Conservation (phyloP, 345 rosid species). For the Eucalyptus microcorys region DNA sequence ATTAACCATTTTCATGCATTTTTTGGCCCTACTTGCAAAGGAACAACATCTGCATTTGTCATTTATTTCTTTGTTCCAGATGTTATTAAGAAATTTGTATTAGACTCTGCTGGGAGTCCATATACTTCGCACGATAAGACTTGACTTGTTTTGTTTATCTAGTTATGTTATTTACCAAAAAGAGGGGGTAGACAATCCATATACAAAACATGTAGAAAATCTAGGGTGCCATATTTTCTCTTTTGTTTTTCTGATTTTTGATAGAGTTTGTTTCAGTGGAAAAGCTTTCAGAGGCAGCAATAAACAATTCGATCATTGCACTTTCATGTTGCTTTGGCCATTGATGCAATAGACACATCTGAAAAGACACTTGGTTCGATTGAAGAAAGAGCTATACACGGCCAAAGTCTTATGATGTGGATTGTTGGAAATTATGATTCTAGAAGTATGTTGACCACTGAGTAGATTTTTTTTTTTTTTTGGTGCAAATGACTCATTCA, state of each 20-base stretch:
- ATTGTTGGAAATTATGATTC: too few species aligned
- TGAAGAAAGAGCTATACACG: not conserved
- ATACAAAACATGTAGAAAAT: not conserved
- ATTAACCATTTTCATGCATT: not conserved
- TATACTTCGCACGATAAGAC: too few species aligned
- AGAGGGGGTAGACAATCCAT: not conserved
- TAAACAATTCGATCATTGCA: not conserved
- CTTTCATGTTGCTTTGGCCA: not conserved
- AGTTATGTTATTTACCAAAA: too few species aligned
- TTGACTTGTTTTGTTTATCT: too few species aligned
- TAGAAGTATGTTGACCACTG: too few species aligned
- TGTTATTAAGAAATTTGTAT: not conserved
- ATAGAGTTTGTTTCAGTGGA: not conserved
- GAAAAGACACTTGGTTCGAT: not conserved
- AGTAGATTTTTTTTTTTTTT: too few species aligned
- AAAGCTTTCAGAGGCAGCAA: not conserved
- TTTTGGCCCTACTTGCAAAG: not conserved
- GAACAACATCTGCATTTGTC: too few species aligned
- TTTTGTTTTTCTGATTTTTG: not conserved
- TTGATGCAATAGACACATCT: not conserved
- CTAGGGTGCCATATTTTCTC: not conserved
- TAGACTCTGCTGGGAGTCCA: not conserved
- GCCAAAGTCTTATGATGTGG: too few species aligned
- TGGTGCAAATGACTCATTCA: too few species aligned
- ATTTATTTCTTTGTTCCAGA: too few species aligned